Evolutionary conservation across 139 green algal species (phyloP), one percentile per base, ranked within the genome.

Genomic region (Eudorina sp.): DNA sequence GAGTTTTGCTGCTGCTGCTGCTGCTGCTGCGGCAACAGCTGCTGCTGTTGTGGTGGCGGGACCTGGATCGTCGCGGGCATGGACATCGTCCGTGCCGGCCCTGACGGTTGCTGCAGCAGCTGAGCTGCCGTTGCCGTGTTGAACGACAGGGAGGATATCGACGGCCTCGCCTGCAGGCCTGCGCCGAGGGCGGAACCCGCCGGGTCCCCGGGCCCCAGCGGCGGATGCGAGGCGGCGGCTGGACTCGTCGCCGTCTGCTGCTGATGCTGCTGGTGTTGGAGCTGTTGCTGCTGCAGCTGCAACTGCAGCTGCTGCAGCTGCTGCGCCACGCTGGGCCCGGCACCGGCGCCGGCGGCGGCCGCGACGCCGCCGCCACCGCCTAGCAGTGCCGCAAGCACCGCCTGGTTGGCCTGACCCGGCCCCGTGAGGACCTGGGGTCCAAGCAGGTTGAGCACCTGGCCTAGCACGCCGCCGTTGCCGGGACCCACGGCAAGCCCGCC

Each of bases 1-100:
- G n/a, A n/a, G n/a, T 66, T 60, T 18, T 77, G 80, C 43, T 76
- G 53, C 55, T 41, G 55, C 31, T 53, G 40, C 21, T 84, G 77
- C 53, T 84, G 75, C 51, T 69, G 75, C 6, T 51, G 72, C 4
- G 21, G 41, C 27, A 29, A 36, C 13, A 38, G 69, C 34, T 43
- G 64, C 25, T 73, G 64, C 7, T 9, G n/a, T 27, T 18, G n/a
- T 41, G 29, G 64, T 27, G 13, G 64, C 29, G n/a, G 64, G n/a
- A n/a, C n/a, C n/a, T n/a, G n/a, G n/a, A n/a, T n/a, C n/a, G n/a
- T n/a, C n/a, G n/a, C n/a, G n/a, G n/a, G n/a, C n/a, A n/a, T n/a
- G n/a, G n/a, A n/a, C n/a, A n/a, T n/a, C n/a, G n/a, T n/a, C n/a
- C n/a, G n/a, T n/a, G n/a, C n/a, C n/a, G n/a, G n/a, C n/a, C n/a